phyloP scores from a whole-genome alignment of 2,329 filamentous ascomycete genomes.

The Colletotrichum sublineola region DNA sequence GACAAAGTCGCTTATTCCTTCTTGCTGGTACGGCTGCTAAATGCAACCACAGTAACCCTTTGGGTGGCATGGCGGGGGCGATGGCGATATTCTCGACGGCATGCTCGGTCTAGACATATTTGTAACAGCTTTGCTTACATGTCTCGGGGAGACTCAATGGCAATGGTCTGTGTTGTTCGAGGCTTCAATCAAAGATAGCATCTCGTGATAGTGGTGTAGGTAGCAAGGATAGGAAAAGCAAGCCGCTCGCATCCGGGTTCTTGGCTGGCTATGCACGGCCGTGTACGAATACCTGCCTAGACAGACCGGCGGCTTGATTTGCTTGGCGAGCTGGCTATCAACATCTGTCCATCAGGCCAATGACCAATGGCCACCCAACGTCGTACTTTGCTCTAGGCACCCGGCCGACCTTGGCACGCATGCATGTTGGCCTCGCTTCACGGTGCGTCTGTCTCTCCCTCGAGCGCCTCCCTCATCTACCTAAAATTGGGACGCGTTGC shows the following conservation, averaged over 20 bases:
- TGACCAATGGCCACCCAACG: conserved; percentile 15
- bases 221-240: neutral
- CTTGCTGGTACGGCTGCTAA: neutral
- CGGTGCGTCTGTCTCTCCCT: too few relatives aligned
- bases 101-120: neutral
- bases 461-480: too few relatives aligned
- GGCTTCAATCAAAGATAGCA: neutral
- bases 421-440: neutral
- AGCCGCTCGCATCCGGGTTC: neutral
- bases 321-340: conserved; percentile 33
- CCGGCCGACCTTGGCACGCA: conserved; percentile 17
- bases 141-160: neutral
- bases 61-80: too few relatives aligned
- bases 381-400: conserved; percentile 23
- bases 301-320: conserved; percentile 14
- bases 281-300: neutral
- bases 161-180: neutral
- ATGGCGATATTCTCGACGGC: neutral
- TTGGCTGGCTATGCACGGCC: neutral
- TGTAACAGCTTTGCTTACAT: neutral
- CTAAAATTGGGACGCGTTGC: too few relatives aligned
- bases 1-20: conserved; percentile 28
- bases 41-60: neutral
- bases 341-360: conserved; percentile 10
- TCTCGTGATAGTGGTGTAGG: neutral